These are phyloP conservation scores for Gonapodya sp. DNA, from an alignment of 192 early-diverging fungal species.

Conservation along the genomic window DNA sequence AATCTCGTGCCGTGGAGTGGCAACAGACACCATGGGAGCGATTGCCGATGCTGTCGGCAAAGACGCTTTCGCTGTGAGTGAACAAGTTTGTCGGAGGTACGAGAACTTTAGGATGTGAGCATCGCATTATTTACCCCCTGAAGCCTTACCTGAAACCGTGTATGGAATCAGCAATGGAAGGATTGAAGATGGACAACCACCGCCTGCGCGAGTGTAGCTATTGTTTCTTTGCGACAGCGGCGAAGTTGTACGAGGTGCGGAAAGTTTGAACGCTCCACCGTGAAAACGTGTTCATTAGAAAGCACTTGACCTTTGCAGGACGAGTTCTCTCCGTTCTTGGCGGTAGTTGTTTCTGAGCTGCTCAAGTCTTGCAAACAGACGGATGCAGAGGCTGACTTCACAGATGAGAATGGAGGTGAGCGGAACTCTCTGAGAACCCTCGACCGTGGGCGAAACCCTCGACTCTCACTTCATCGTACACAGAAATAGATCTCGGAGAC, in stretches of 20 bases:
- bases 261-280: background rate
- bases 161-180: slow-evolving; percentile 69
- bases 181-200: slow-evolving; percentile 60
- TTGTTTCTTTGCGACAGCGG: slow-evolving; percentile 76
- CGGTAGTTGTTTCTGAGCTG: slow-evolving; percentile 67
- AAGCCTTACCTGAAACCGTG: slow-evolving; percentile 60
- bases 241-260: slow-evolving; percentile 15
- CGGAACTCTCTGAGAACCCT: background rate
- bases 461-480: background rate
- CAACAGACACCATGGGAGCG: slow-evolving; percentile 73
- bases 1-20: slow-evolving; percentile 50
- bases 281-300: background rate
- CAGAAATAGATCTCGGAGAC: slow-evolving; percentile 36
- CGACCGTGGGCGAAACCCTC: background rate
- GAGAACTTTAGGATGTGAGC: too few species aligned
- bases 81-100: too few species aligned
- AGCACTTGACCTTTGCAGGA: slow-evolving; percentile 55
- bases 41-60: slow-evolving; percentile 81
- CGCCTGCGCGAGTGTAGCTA: slow-evolving; percentile 76
- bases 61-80: slow-evolving; percentile 46
- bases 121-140: too few species aligned
- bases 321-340: slow-evolving; percentile 71
- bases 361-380: slow-evolving; percentile 56
- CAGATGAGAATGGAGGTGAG: slow-evolving; percentile 45
- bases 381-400: slow-evolving; percentile 55